Base-by-base conservation (phyloP, 2,329 filamentous ascomycete genomes). In the Penicillium frequentans region DNA sequence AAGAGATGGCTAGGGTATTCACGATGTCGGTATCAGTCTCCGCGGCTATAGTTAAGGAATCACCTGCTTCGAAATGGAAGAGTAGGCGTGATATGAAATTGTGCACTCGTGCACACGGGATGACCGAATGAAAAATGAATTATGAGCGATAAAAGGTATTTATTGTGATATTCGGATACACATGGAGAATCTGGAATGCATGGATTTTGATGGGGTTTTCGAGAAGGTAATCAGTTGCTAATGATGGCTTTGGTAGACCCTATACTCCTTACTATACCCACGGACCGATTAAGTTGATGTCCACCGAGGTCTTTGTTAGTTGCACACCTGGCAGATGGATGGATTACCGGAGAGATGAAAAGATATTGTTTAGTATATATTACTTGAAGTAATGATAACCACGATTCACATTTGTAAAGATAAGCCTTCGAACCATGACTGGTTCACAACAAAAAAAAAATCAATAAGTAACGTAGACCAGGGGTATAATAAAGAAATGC, bases 401-500 rank as follows among this genome's bases (percentile, higher is more conserved):
- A 23, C 13, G 39, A 13, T 11, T 42, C 13, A 14, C 7, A 1
- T 14, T 42, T 42, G 11, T 10, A 42, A 42, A 42, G 8, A 42
- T 23, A 23, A 21, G 11, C 5, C 5, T 42, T 23, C 10, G 19
- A 13, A 13, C 13, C 19, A 42, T 23, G 39, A 23, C 23, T 23
- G 19, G 11, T 11, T 13, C 16, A 51, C 3, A 43, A 44, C 2
- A 43, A 43, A 29, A 23, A 9, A 9, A 35, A 6, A 35, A 31
- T 13, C 16, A 35, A 31, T 0, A 52, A 23, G 33, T 24, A 52
- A 31, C 5, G 37, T 26, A 23, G 13, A 46, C 5, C 13, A 33
- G 60, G 58, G 60, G 60, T 62, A 62, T 62, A 62, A 61, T 52
- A 39, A 62, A 58, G 37, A 29, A 57, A 37, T 8, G 37, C n/a